Evolutionary conservation across 2,329 filamentous ascomycete species (phyloP), one percentile per base, ranked within the genome.

Genomic region (Diaporthe sp.): DNA sequence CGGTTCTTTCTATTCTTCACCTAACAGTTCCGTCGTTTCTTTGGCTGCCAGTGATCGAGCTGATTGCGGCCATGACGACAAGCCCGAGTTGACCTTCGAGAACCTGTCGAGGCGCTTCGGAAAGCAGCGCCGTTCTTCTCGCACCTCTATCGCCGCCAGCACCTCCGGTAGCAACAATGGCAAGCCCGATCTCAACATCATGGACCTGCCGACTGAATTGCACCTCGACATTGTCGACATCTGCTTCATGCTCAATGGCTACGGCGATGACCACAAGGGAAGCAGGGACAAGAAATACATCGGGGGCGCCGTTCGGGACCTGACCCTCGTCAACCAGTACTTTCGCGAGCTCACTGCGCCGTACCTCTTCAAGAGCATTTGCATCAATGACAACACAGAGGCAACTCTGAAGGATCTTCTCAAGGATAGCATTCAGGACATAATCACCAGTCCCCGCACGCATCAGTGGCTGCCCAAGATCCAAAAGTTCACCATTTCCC

Each of bases 201-300:
- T 75, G 70, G 70, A 70, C 32, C 63, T 75, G 13, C 73, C 73
- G 4, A 66, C 66, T n/a, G 73, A 75, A 56, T 22, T 75, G 8
- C 73, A 75, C 15, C 63, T 71, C 15, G 58, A 70, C 22, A 65
- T 75, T 39, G 55, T 69, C 10, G 63, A 70, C 2, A 27, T 56
- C 8, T 73, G 73, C 35, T 27, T 65, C 30, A 3, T 65, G n/a
- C 27, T 63, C 30, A 32, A 15, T 27, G 55, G 55, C 17, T 42
- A 22, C 37, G 39, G 27, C 6, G 19, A 35, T 12, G 8, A 42
- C 25, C 25, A 58, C 50, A 13, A 44, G 47, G 13, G 27, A 19
- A 59, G 32, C 44, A 15, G 35, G 37, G 35, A 30, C n/a, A 66
- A 51, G 30, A 68, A 25, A 5, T 58, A 73, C 1, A 59, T 68